phyloP scores from a whole-genome alignment of 169 alveolate genomes.

The Plasmodium gaboni region DNA sequence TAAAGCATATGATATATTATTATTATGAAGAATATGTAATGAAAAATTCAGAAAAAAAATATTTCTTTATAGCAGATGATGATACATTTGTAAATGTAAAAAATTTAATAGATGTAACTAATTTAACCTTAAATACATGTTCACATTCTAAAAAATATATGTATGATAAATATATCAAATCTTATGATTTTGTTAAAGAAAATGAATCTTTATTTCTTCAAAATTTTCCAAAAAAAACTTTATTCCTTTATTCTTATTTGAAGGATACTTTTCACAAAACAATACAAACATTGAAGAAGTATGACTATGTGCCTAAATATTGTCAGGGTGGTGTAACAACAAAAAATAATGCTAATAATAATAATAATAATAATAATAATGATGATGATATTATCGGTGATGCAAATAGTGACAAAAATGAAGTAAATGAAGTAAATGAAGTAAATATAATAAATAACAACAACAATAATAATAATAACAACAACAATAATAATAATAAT shows the following conservation, averaged over 20 bases:
- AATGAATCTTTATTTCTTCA: slow-evolving; percentile 9
- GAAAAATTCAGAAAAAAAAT: slow-evolving; percentile 24
- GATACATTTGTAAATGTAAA: slow-evolving; percentile 62
- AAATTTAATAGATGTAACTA: slow-evolving; percentile 69
- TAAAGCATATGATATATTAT: slow-evolving; percentile 36
- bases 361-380: too few relatives aligned
- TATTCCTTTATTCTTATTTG: slow-evolving; percentile 22
- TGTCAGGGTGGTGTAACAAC: slow-evolving; percentile 10
- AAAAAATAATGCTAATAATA: not conserved
- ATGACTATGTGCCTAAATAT: slow-evolving; percentile 43
- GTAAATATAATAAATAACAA: not conserved
- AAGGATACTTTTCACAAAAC: slow-evolving; percentile 5
- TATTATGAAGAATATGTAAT: slow-evolving; percentile 58
- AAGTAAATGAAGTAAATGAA: not conserved
- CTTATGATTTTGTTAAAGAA: slow-evolving; percentile 18
- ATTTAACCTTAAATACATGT: slow-evolving; percentile 51
- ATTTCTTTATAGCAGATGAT: slow-evolving; percentile 49
- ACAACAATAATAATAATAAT: too few relatives aligned
- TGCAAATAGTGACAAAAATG: not conserved
- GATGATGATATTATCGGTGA: not conserved
- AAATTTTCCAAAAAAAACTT: slow-evolving; percentile 13
- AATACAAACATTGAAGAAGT: slow-evolving; percentile 16
- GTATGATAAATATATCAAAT: slow-evolving; percentile 42
- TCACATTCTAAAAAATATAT: slow-evolving; percentile 47
- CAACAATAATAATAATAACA: too few relatives aligned